These are phyloP conservation scores for Mycena albidolilacea DNA, from an alignment of 768 basidiomycete species.

Conservation along the genomic window DNA sequence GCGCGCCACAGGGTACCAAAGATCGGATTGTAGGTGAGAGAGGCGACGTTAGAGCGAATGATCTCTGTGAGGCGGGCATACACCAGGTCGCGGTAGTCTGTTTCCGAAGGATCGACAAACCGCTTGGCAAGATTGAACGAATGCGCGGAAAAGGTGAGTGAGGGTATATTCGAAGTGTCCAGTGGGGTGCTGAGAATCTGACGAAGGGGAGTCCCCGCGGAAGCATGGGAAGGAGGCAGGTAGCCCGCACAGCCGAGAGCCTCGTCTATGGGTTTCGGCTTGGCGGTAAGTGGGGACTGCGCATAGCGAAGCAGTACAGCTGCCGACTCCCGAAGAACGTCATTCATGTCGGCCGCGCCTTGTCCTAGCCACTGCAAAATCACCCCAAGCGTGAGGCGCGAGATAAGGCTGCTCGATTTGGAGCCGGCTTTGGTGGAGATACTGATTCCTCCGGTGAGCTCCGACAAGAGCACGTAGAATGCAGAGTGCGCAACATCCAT, in stretches of 20 bases:
- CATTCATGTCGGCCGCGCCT: conserved; percentile 29
- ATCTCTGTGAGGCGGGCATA: conserved; percentile 42
- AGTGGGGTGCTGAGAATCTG: conserved; percentile 17
- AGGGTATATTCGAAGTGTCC: conserved; percentile 34
- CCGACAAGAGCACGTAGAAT: conserved; percentile 44
- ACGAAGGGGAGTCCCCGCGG: conserved; percentile 11
- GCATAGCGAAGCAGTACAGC: conserved; percentile 36
- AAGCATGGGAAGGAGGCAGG: conserved; percentile 33
- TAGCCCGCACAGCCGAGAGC: conserved; percentile 38
- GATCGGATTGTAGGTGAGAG: conserved; percentile 46
- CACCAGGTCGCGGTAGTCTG: conserved; percentile 40
- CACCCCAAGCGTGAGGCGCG: conserved; percentile 44
- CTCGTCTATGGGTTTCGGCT: conserved; percentile 37
- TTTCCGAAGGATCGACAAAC: conserved; percentile 40
- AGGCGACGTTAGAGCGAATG: conserved; percentile 45
- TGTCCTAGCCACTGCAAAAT: conserved; percentile 47
- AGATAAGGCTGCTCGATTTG: conserved; percentile 35
- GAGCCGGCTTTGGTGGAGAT: conserved; percentile 33
- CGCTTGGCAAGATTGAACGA: conserved; percentile 40
- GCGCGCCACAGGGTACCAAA: conserved; percentile 50
- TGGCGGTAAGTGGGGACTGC: conserved; percentile 34
- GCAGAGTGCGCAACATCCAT: conserved; percentile 23
- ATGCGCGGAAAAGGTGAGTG: conserved; percentile 13
- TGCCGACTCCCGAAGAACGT: conserved; percentile 20
- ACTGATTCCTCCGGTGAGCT: conserved; percentile 43